These are phyloP conservation scores for Xylaria sp. DNA, from an alignment of 495 filamentous ascomycete species.

Conservation along the genomic window DNA sequence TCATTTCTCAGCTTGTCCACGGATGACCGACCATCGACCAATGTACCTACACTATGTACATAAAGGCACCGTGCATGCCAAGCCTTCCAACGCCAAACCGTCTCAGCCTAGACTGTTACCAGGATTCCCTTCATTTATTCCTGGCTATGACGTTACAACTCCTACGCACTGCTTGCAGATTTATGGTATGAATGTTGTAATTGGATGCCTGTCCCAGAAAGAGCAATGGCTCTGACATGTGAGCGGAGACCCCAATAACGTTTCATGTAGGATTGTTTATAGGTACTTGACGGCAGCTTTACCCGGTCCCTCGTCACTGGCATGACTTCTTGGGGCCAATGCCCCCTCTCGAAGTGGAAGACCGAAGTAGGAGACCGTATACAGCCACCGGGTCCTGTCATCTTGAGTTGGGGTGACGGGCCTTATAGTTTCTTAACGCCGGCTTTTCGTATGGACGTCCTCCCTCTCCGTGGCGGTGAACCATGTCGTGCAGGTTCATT, in stretches of 20 bases:
- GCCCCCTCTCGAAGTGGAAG: not conserved
- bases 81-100: conserved; percentile 20
- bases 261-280: conserved; percentile 8
- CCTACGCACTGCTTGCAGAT: conserved; percentile 15
- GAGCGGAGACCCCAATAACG: not conserved
- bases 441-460: not conserved
- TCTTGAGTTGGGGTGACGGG: not conserved
- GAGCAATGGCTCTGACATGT: conserved; percentile 10
- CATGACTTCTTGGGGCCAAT: not conserved
- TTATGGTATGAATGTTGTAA: not conserved
- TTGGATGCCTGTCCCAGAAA: conserved; percentile 4
- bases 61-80: conserved; percentile 28
- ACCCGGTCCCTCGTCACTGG: not conserved
- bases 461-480: conserved; percentile 21
- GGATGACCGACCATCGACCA: not conserved
- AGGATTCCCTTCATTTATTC: conserved; percentile 19
- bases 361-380: not conserved
- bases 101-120: conserved; percentile 14
- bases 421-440: conserved; percentile 1
- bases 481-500: conserved; percentile 20
- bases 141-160: conserved; percentile 24
- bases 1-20: conserved; percentile 8
- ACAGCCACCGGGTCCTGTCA: conserved; percentile 10
- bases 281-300: conserved; percentile 5
- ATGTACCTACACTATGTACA: not conserved